Conservation (phyloP, 345 rosid genomes). For the Citrus hindsii region DNA sequence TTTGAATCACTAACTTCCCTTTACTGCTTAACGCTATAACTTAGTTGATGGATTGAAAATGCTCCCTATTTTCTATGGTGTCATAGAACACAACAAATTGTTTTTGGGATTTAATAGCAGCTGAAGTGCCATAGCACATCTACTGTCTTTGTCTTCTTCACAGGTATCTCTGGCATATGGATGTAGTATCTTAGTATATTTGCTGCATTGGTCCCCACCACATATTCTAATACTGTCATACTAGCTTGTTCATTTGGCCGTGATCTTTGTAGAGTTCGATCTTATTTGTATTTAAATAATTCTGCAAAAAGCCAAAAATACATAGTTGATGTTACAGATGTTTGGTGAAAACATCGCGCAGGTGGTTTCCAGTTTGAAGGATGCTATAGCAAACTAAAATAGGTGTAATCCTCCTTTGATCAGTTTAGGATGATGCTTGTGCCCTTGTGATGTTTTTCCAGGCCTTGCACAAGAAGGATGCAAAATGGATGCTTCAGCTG, state of each 20-base stretch:
- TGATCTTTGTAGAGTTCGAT: neutral
- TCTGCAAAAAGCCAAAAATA: neutral
- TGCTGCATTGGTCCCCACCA: neutral
- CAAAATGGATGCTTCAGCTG: slow-evolving; percentile 78
- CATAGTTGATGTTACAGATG: neutral
- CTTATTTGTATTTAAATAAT: neutral
- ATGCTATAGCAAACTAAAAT: neutral
- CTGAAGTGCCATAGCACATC: neutral
- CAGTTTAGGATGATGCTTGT: slow-evolving; percentile 10
- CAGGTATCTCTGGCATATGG: neutral
- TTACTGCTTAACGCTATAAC: neutral
- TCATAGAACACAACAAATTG: neutral
- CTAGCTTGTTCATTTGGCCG: neutral
- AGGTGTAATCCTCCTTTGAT: neutral
- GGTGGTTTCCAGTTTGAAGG: slow-evolving; percentile 5
- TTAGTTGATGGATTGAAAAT: neutral
- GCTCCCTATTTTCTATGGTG: neutral
- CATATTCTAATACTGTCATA: neutral
- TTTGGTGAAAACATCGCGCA: neutral
- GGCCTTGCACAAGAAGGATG: slow-evolving; percentile 95
- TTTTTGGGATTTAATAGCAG: neutral
- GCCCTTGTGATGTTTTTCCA: slow-evolving; percentile 25
- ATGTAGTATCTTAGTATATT: neutral
- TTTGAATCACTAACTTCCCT: neutral
- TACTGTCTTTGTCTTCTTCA: neutral